Conservation (phyloP, 192 early-diverging fungal species). For the Coemansia sp. region DNA sequence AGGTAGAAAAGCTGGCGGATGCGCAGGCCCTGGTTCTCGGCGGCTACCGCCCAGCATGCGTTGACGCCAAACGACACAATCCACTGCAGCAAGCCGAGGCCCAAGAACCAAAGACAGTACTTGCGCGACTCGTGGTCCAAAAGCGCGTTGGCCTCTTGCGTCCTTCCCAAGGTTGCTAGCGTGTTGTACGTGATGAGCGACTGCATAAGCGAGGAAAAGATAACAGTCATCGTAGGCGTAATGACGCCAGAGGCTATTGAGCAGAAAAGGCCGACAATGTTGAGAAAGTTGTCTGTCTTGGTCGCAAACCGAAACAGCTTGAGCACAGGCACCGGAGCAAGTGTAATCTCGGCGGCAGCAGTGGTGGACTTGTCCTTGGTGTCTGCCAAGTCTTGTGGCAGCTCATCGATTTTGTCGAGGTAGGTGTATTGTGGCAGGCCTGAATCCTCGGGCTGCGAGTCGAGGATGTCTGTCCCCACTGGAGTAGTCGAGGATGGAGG, state of each 20-base stretch:
- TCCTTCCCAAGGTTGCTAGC: background rate
- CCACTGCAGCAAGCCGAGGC: slow-evolving; percentile 44
- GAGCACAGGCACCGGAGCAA: slow-evolving; percentile 45
- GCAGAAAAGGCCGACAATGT: slow-evolving; percentile 45
- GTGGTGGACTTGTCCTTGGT: background rate
- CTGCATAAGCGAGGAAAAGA: slow-evolving; percentile 32
- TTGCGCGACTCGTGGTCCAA: slow-evolving; percentile 36
- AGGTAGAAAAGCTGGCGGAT: slow-evolving; percentile 77
- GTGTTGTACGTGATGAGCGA: slow-evolving; percentile 26
- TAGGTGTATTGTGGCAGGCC: background rate
- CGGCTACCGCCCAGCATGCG: slow-evolving; percentile 46
- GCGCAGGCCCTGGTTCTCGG: slow-evolving; percentile 67
- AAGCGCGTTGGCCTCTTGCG: slow-evolving; percentile 11
- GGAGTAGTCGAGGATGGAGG: background rate
- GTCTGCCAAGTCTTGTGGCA: slow-evolving; percentile 6
- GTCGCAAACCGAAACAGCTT: slow-evolving; percentile 72
- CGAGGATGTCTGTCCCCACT: background rate
- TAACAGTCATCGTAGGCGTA: slow-evolving; percentile 49
- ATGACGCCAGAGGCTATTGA: slow-evolving; percentile 45
- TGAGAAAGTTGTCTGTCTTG: slow-evolving; percentile 56
- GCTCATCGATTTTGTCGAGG: slow-evolving; percentile 32
- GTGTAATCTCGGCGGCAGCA: background rate
- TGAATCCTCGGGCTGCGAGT: background rate
- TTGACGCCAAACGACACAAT: slow-evolving; percentile 36
- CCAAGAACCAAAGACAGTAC: slow-evolving; percentile 42